These are phyloP conservation scores for Ascochyta koolunga DNA, from an alignment of 2,329 filamentous ascomycete genomes.

Conservation along the genomic window DNA sequence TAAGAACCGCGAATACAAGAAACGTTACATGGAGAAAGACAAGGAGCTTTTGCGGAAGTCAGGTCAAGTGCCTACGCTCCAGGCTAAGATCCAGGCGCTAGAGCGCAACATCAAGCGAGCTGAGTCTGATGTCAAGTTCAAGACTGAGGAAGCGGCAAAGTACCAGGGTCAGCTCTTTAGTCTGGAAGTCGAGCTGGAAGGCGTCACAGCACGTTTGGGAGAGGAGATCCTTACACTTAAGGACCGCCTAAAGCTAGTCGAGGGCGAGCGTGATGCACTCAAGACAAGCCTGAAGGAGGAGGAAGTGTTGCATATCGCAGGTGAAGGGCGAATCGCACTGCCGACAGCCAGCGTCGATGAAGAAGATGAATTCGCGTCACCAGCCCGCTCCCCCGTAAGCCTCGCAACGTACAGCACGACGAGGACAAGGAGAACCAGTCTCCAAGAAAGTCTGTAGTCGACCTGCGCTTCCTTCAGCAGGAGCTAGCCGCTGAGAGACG, in stretches of 20 bases:
- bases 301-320: conserved; percentile 73
- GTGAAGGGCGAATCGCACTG: conserved; percentile 72
- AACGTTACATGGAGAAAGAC: conserved; percentile 28
- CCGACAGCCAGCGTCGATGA: conserved; percentile 59
- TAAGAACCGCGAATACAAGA: conserved; percentile 37
- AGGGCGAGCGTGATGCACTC: conserved; percentile 76
- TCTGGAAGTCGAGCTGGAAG: conserved; percentile 57
- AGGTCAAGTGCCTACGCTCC: conserved; percentile 33
- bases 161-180: conserved; percentile 53
- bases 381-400: conserved; percentile 59
- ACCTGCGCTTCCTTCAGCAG: conserved; percentile 56
- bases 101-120: conserved; percentile 35
- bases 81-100: conserved; percentile 38
- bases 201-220: conserved; percentile 67
- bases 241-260: conserved; percentile 68
- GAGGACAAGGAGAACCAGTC: conserved; percentile 56
- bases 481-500: conserved; percentile 60
- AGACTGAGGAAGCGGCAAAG: conserved; percentile 42
- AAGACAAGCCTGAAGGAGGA: conserved; percentile 75
- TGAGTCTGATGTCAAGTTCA: conserved; percentile 40
- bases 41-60: conserved; percentile 33
- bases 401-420: conserved; percentile 52
- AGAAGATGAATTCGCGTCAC: conserved; percentile 68
- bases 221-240: conserved; percentile 70
- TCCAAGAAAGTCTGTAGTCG: conserved; percentile 52